These are phyloP conservation scores for Erythrophleum fordii DNA, from an alignment of 306 rosid genomes.

Conservation along the genomic window DNA sequence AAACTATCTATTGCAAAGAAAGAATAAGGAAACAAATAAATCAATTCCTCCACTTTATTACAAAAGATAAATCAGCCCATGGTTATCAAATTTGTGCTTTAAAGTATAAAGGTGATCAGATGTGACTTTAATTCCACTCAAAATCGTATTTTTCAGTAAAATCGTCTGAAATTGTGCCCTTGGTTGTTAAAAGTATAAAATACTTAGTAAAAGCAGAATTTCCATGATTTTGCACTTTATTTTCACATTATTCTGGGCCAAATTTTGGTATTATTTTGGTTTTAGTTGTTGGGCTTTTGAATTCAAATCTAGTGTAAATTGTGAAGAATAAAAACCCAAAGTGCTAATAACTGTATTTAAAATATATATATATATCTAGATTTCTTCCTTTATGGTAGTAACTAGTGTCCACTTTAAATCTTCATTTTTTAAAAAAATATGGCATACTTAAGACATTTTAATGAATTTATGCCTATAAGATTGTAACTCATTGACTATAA, in stretches of 20 bases:
- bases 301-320: background rate
- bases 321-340: background rate
- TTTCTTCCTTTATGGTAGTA: background rate
- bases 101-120: background rate
- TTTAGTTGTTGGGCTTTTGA: background rate
- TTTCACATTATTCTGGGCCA: background rate
- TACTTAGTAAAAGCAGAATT: background rate
- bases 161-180: background rate
- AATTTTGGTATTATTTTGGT: background rate
- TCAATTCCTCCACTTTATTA: conserved; percentile 20
- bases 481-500: background rate
- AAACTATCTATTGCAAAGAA: background rate
- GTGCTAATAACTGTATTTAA: background rate
- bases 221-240: background rate
- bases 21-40: conserved; percentile 18
- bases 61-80: background rate
- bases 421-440: too few relatives aligned
- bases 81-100: background rate
- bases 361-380: background rate
- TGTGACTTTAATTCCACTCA: background rate
- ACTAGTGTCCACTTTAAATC: too few relatives aligned
- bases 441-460: background rate
- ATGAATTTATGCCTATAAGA: background rate
- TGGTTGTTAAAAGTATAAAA: background rate
- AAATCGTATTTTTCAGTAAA: background rate